A percentile compares a stretch with the other conserved stretches of the same genome.
Evolutionary conservation across 2,329 filamentous ascomycete species (phyloP).

Genomic region (Parafenestella ontariensis): DNA sequence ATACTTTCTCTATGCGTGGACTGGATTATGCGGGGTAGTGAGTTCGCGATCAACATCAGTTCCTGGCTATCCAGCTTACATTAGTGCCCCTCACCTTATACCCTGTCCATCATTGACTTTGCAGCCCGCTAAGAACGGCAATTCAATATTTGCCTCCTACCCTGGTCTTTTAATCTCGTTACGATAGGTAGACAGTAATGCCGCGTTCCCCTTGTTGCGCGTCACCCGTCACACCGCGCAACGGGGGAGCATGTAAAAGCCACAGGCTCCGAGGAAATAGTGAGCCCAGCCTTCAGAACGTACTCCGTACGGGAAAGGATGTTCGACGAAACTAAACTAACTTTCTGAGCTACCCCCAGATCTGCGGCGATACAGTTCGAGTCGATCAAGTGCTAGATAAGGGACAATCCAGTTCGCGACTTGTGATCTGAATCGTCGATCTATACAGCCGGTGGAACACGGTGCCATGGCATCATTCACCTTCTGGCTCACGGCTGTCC

Average conservation of each 20-base stretch:
- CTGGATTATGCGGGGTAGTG: background rate
- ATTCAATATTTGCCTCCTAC: conserved; percentile 3
- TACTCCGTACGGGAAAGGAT: background rate
- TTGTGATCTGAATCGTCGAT: conserved; percentile 1
- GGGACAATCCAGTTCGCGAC: background rate
- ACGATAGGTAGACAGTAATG: conserved; percentile 3
- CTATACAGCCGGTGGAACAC: background rate
- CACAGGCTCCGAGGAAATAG: conserved; percentile 7
- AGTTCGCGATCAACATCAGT: too few species aligned
- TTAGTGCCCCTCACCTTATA: background rate
- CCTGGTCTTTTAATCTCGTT: background rate
- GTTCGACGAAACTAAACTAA: conserved; percentile 5
- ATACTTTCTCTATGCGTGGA: background rate
- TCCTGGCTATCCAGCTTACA: background rate
- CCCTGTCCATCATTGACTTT: background rate
- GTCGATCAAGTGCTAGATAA: conserved; percentile 13
- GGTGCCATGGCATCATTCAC: conserved; percentile 20
- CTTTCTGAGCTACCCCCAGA: conserved; percentile 14
- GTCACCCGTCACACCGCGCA: conserved; percentile 10
- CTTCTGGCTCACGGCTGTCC: conserved; percentile 30
- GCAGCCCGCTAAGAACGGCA: conserved; percentile 15
- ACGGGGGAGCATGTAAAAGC: conserved; percentile 10
- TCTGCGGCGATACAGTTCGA: conserved; percentile 10
- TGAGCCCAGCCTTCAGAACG: background rate
- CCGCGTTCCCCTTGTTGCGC: conserved; percentile 1